Percentiles rank a stretch among this genome's conserved stretches.
Evolutionary conservation across 2,329 filamentous ascomycete genomes (phyloP).

Genomic region (Tetracladium maxilliforme): DNA sequence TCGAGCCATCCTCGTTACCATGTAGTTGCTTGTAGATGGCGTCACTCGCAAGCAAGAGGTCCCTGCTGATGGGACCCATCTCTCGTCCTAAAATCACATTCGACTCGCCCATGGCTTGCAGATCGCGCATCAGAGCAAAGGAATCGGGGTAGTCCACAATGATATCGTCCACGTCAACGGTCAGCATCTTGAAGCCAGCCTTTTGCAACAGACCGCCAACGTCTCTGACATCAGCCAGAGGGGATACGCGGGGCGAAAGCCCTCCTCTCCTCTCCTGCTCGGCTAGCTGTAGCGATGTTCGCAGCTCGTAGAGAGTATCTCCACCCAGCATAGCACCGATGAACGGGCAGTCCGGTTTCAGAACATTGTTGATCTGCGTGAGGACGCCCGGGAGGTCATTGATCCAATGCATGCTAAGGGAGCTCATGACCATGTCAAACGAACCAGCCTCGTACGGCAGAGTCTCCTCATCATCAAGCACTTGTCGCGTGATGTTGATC

Average conservation of each 20-base stretch:
- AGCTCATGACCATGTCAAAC: constrained; percentile 86
- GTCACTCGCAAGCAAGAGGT: constrained; percentile 77
- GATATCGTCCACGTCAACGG: constrained; percentile 94
- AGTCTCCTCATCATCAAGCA: constrained; percentile 60
- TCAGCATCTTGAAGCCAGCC: constrained; percentile 89
- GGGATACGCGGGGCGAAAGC: constrained; percentile 79
- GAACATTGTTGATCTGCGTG: constrained; percentile 67
- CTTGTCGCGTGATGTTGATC: constrained; percentile 57
- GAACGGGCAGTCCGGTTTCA: constrained; percentile 86
- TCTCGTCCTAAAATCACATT: constrained; percentile 83
- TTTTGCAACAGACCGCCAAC: constrained; percentile 75
- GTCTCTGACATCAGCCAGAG: constrained; percentile 82
- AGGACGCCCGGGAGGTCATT: constrained; percentile 85
- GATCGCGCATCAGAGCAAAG: constrained; percentile 82
- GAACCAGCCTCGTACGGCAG: constrained; percentile 62
- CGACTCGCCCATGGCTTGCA: constrained; percentile 92
- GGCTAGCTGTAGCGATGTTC: constrained; percentile 83
- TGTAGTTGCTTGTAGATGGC: constrained; percentile 82
- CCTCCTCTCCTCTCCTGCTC: constrained; percentile 86
- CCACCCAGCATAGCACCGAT: constrained; percentile 94
- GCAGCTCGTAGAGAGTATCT: constrained; percentile 84
- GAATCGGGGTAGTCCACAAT: constrained; percentile 85
- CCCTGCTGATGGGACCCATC: constrained; percentile 60
- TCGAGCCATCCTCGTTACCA: constrained; percentile 59
- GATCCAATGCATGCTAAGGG: constrained; percentile 87